Evolutionary conservation across 2,329 filamentous ascomycete genomes (phyloP).

Genomic region (Zasmidium cellare): DNA sequence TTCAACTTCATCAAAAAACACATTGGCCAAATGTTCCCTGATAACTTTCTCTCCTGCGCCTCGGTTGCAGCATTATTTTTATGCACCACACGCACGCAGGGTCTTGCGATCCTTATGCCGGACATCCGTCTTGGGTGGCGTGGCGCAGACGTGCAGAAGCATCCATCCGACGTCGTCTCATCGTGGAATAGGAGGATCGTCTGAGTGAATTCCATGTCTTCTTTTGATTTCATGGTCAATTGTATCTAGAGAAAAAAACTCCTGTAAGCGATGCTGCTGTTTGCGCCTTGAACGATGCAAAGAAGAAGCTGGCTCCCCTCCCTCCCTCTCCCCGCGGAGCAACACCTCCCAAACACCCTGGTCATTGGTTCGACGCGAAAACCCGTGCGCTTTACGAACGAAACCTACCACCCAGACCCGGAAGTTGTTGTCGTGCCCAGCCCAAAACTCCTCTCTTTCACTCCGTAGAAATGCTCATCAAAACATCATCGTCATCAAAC

Average conservation of each 20-base stretch:
- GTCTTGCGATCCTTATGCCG: slow-evolving; percentile 3
- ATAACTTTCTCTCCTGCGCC: neutral
- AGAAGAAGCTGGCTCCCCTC: neutral
- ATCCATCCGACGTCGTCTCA: neutral
- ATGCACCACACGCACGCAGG: neutral
- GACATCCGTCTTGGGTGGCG: neutral
- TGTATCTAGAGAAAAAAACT: too few relatives aligned
- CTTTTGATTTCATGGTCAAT: too few relatives aligned
- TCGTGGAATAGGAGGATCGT: neutral
- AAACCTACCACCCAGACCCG: neutral
- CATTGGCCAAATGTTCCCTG: neutral
- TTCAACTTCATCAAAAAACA: neutral
- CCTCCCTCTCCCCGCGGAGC: slow-evolving; percentile 1
- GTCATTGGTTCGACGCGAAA: slow-evolving; percentile 4
- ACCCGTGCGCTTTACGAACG: neutral
- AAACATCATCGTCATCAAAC: neutral
- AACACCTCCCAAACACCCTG: neutral
- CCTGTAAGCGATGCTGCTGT: too few relatives aligned
- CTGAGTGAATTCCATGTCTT: neutral
- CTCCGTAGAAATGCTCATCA: neutral
- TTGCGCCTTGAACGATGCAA: too few relatives aligned
- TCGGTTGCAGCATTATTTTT: neutral
- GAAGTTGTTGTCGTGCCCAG: neutral
- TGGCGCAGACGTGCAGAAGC: neutral
- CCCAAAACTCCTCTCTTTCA: neutral